These are phyloP conservation scores for Dichomitus squalens DNA, from an alignment of 1,284 basidiomycete species.

Conservation along the genomic window DNA sequence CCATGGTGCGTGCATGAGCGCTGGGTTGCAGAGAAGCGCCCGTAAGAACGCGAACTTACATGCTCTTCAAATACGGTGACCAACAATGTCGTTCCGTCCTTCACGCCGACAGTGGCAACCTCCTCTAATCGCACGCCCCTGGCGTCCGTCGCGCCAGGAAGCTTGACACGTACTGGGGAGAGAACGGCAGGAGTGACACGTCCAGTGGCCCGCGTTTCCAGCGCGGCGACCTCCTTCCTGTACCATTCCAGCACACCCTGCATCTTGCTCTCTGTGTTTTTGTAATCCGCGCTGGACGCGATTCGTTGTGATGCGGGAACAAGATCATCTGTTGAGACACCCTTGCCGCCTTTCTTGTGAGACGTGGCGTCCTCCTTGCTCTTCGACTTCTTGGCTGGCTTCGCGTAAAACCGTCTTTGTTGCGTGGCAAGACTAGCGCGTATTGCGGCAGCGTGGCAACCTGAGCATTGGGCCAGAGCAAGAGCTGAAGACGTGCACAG, in stretches of 20 bases:
- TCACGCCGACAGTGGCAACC: constrained; percentile 75
- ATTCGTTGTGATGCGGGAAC: constrained; percentile 39
- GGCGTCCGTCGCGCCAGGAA: constrained; percentile 40
- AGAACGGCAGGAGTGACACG: constrained; percentile 73
- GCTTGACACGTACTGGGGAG: constrained; percentile 63
- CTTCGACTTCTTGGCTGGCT: constrained; percentile 17
- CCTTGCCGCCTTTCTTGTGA: constrained; percentile 6
- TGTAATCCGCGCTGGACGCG: constrained; percentile 49
- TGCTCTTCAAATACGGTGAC: constrained; percentile 76
- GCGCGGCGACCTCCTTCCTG: constrained; percentile 65
- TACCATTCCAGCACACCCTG: constrained; percentile 63
- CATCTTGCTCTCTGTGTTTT: constrained; percentile 67
- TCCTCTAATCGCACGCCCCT: constrained; percentile 55
- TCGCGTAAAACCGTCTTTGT: constrained; percentile 20
- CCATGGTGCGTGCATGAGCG: constrained; percentile 13
- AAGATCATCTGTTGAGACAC: constrained; percentile 28
- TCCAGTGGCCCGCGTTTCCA: constrained; percentile 73
- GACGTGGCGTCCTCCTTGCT: constrained; percentile 13
- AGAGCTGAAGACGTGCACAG: constrained; percentile 2
- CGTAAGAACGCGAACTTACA: constrained; percentile 44
- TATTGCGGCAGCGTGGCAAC: neutral
- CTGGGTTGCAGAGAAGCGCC: neutral
- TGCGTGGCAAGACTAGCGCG: constrained; percentile 2
- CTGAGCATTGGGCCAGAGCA: constrained; percentile 4
- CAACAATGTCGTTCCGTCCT: constrained; percentile 70